Base-by-base conservation (phyloP, 176 grass and related monocot species). In the Ananas comosus region DNA sequence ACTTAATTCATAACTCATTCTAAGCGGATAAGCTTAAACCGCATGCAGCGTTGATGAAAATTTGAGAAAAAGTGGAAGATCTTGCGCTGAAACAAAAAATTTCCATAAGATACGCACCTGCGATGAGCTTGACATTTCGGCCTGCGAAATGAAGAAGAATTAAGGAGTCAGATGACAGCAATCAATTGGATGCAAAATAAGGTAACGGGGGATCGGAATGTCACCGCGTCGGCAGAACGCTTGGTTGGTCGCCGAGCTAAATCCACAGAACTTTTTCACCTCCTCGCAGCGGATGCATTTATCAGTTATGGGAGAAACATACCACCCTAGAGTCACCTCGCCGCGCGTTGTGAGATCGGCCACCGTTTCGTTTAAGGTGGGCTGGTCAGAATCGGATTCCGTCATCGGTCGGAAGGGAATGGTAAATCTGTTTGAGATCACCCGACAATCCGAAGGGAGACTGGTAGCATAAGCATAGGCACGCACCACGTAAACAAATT, bases 161-260 rank as follows among this genome's bases (percentile, higher is more conserved):
- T 3, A 75, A 74, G 42, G 29, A 54, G 12, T 27, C 17, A 14
- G n/a, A 25, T 70, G 22, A 25, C 11, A 14, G 48, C 12, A 49
- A n/a, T n/a, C n/a, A 78, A 65, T 17, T 16, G 56, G 21, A 59
- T 12, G 22, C 21, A 53, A 16, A 51, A 53, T n/a, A 63, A 50
- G 47, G 11, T 13, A 17, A 53, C 11, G 6, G 33, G 10, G 10
- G 28, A 78, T 68, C 2, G 1, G 13, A 68, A 49, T 23, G 59
- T 48, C 67, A 18, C 33, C 64, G 75, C 65, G 58, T 33, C 12
- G 66, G 29, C 75, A 87, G 70, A 79, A 82, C 49, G 65, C 13
- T 63, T 75, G 13, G 27, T 70, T 82, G 47, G 74, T 82, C 14
- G 17, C 69, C 57, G 75, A 64, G 56, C 58, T 76, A 65, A 76